Evolutionary conservation across 2,329 filamentous ascomycete genomes (phyloP).

Genomic region (Sarocladium oryzae): DNA sequence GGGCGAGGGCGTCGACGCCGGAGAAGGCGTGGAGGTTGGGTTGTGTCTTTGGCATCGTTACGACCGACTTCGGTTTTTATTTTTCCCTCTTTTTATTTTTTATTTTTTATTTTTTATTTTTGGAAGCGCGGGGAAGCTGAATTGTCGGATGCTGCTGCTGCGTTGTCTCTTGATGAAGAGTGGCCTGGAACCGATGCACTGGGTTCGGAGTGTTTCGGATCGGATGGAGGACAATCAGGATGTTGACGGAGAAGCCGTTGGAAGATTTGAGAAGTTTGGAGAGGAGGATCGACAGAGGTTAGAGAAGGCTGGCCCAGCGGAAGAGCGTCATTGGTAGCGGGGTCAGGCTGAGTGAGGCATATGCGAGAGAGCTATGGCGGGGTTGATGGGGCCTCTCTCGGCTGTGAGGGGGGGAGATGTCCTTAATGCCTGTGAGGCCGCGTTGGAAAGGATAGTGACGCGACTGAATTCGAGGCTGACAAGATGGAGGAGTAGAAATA

Average conservation of each 20-base stretch:
- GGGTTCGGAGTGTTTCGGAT: too few relatives aligned
- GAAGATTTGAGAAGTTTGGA: background rate
- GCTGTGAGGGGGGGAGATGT: background rate
- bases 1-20: slow-evolving; percentile 61
- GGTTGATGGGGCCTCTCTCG: background rate
- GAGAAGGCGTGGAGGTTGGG: slow-evolving; percentile 77
- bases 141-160: too few relatives aligned
- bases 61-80: background rate
- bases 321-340: slow-evolving; percentile 6
- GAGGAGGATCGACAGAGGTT: background rate
- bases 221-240: too few relatives aligned
- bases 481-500: background rate
- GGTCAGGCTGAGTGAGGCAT: slow-evolving; percentile 7
- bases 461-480: too few relatives aligned
- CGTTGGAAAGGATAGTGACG: too few relatives aligned
- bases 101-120: too few relatives aligned
- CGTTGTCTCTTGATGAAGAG: too few relatives aligned
- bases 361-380: slow-evolving; percentile 2
- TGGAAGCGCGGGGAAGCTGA: too few relatives aligned
- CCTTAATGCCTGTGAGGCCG: too few relatives aligned
- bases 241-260: too few relatives aligned
- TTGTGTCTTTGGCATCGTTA: slow-evolving; percentile 46
- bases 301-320: background rate
- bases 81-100: too few relatives aligned
- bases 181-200: too few relatives aligned